A percentile compares a stretch with the other conserved stretches of the same genome.
Evolutionary conservation across 805 yeast genomes (phyloP).

Genomic region (Starmerella gropengiesseri): DNA sequence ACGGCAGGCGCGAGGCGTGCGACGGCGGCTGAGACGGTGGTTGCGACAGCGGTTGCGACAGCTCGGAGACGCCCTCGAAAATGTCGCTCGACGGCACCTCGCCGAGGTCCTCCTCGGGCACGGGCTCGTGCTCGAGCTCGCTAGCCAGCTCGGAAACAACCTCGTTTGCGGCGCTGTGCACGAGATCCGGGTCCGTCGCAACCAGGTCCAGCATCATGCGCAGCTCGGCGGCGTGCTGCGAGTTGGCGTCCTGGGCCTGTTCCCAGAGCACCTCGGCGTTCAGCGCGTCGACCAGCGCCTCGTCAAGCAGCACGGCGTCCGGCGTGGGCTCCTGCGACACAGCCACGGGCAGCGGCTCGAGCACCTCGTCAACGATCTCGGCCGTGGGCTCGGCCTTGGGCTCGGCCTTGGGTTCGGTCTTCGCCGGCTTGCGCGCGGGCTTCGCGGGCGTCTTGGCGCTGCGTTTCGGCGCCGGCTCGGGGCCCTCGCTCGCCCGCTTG

Average conservation of each 20-base stretch:
- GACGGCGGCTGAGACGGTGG: not conserved
- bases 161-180: conserved; percentile 2
- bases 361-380: not conserved
- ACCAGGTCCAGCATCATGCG: conserved; percentile 3
- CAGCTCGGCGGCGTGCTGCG: conserved; percentile 3
- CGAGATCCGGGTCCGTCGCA: not conserved
- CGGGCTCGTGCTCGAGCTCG: not conserved
- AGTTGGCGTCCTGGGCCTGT: conserved; percentile 1
- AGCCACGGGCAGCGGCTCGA: not conserved
- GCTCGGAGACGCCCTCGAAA: conserved; percentile 1
- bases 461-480: conserved; percentile 1
- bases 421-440: not conserved
- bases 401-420: not conserved
- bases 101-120: not conserved
- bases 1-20: not conserved
- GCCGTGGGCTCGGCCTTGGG: not conserved
- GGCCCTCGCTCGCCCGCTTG: conserved; percentile 10
- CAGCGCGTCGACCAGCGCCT: conserved; percentile 3
- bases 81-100: conserved; percentile 6
- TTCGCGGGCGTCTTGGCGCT: not conserved
- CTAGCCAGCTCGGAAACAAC: not conserved
- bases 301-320: conserved; percentile 5
- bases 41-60: not conserved
- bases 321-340: not conserved
- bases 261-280: conserved; percentile 7